Conservation (phyloP, 2,329 filamentous ascomycete genomes). For the Venturia nashicola region DNA sequence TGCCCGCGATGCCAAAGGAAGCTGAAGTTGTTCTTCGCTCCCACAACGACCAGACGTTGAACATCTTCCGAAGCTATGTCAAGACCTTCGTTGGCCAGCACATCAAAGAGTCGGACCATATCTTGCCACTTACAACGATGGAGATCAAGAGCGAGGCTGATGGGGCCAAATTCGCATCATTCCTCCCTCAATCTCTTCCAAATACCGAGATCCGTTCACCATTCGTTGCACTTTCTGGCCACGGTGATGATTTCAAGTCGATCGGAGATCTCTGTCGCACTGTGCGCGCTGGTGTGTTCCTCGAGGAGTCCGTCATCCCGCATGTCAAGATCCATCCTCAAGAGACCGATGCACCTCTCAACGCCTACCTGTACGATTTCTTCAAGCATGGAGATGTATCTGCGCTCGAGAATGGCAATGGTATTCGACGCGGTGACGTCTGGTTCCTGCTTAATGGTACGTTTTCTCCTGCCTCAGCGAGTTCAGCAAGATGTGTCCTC, state of each 20-base stretch:
- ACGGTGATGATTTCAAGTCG: conserved; percentile 49
- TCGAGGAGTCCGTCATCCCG: conserved; percentile 63
- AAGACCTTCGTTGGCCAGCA: conserved; percentile 57
- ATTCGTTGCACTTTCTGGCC: conserved; percentile 61
- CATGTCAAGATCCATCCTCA: conserved; percentile 50
- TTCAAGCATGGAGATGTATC: conserved; percentile 58
- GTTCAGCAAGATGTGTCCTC: too few relatives aligned
- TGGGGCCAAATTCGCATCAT: conserved; percentile 15
- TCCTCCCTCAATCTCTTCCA: conserved; percentile 2
- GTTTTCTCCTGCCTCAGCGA: not conserved
- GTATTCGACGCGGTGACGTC: conserved; percentile 52
- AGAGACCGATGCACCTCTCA: conserved; percentile 42
- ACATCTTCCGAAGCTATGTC: conserved; percentile 57
- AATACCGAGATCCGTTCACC: conserved; percentile 44
- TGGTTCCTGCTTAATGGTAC: conserved; percentile 57
- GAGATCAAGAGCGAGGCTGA: conserved; percentile 26
- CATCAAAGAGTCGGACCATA: conserved; percentile 39
- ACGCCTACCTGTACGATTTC: conserved; percentile 64
- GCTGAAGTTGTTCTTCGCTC: conserved; percentile 44
- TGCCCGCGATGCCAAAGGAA: conserved; percentile 48
- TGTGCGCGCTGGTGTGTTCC: conserved; percentile 55
- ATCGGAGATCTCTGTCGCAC: conserved; percentile 57
- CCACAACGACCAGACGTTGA: conserved; percentile 55
- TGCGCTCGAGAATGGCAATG: conserved; percentile 51
- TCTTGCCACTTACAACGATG: conserved; percentile 47